phyloP scores from a whole-genome alignment of 2,329 filamentous ascomycete genomes.

The Raffaelea ambrosiae region DNA sequence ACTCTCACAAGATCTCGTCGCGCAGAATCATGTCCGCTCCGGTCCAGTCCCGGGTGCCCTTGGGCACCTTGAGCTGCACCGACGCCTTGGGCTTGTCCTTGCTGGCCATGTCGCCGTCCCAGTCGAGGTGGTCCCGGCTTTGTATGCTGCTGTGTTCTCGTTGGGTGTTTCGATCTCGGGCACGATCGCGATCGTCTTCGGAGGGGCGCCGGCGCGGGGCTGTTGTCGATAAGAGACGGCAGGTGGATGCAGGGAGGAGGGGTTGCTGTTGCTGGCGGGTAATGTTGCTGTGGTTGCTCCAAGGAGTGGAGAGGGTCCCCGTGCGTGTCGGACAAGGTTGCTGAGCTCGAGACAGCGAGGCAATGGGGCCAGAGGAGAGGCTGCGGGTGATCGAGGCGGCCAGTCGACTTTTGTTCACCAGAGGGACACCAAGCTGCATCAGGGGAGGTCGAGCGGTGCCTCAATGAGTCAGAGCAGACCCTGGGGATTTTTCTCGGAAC shows the following conservation, averaged over 20 bases:
- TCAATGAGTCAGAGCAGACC: too few relatives aligned
- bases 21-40: constrained; percentile 60
- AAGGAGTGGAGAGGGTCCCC: not conserved
- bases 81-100: constrained; percentile 14
- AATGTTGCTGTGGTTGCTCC: not conserved
- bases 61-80: constrained; percentile 1
- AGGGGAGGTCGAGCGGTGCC: too few relatives aligned
- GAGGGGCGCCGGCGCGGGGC: too few relatives aligned
- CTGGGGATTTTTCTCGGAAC: too few relatives aligned
- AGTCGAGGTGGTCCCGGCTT: not conserved
- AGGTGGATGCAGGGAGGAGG: not conserved
- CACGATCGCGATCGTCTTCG: too few relatives aligned
- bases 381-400: not conserved
- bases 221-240: not conserved
- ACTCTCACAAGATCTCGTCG: constrained; percentile 54
- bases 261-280: not conserved
- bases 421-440: not conserved
- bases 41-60: constrained; percentile 31
- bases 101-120: constrained; percentile 10
- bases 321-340: not conserved
- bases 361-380: not conserved
- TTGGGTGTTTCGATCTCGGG: not conserved
- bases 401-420: not conserved
- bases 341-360: not conserved
- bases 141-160: not conserved